Evolutionary conservation across 768 basidiomycete species (phyloP), one percentile per base, ranked within the genome.

Genomic region (Agrocybe praecox): DNA sequence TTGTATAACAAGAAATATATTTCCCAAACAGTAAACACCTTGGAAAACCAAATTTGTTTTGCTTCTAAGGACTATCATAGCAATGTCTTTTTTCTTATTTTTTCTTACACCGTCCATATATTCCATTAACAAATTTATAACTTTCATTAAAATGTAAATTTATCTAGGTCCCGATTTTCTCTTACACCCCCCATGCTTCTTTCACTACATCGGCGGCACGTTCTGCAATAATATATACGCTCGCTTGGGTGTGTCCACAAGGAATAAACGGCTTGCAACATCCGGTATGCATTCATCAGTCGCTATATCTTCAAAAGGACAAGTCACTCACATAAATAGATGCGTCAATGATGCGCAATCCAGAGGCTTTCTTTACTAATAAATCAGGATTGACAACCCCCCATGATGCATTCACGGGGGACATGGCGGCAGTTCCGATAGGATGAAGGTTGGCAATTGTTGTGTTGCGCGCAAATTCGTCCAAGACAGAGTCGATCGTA

Each of bases 321-420:
- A 46, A 24, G 17, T 49, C 12, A 58, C 71, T 58, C 47, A 71
- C 73, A 22, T 67, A 46, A 59, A 67, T 66, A 15, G 72, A 73
- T 3, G 68, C 69, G 64, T 77, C 74, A 7, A 76, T 71, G 33
- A 77, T 56, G 2, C 75, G 66, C 43, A 77, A 44, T 2, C 71
- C 74, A 2, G 24, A 33, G 1, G 63, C 57, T 3, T 65, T 63
- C 58, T 74, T 73, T 14, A 76, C 66, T 6, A 43, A 36, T 18
- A 77, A 52, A 46, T 72, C 59, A 1, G 74, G 66, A 54, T 71
- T 65, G 9, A 73, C 69, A 17, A 74, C 74, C 2, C 72, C 74
- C n/a, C 24, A 53, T 6, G 46, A 40, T 0, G 65, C 66, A n/a
- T 53, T 54, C 12, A 40, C 49, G 2, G 65, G 55, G 1, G 69